Evolutionary conservation across 257 asterid species (phyloP).

Genomic region (Ocimum tenuiflorum): DNA sequence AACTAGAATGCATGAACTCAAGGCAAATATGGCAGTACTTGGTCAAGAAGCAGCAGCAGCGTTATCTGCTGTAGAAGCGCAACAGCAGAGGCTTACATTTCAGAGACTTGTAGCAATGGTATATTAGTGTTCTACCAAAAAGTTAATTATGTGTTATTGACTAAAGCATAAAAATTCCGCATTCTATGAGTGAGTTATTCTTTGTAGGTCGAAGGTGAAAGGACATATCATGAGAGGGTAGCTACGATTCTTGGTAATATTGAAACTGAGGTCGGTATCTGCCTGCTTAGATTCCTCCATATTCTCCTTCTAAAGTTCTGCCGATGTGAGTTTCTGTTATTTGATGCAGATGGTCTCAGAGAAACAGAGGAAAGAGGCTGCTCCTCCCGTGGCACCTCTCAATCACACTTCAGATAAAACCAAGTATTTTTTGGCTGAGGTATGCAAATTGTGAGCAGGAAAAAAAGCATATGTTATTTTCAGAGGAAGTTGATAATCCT

Average conservation of each 20-base stretch:
- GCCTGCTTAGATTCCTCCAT: conserved; percentile 15
- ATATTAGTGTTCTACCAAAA: background rate
- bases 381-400: conserved; percentile 68
- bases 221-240: conserved; percentile 73
- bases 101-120: conserved; percentile 97
- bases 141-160: no score
- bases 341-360: conserved; percentile 74
- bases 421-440: conserved; percentile 91
- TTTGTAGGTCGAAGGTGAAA: conserved; percentile 84
- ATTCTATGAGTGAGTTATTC: no score
- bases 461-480: background rate
- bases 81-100: conserved; percentile 91
- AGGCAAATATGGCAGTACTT: conserved; percentile 87
- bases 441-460: conserved; percentile 16
- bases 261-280: conserved; percentile 71
- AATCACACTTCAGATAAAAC: conserved; percentile 57
- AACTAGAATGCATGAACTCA: conserved; percentile 87
- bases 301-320: background rate
- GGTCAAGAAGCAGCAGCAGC: conserved; percentile 98
- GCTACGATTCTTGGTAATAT: conserved; percentile 92
- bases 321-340: conserved; percentile 21
- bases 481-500: background rate
- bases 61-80: conserved; percentile 86
- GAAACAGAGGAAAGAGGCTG: conserved; percentile 94
- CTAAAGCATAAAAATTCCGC: no score